phyloP scores from a whole-genome alignment of 352 stramenopile species.

The Globisporangium parvum region DNA sequence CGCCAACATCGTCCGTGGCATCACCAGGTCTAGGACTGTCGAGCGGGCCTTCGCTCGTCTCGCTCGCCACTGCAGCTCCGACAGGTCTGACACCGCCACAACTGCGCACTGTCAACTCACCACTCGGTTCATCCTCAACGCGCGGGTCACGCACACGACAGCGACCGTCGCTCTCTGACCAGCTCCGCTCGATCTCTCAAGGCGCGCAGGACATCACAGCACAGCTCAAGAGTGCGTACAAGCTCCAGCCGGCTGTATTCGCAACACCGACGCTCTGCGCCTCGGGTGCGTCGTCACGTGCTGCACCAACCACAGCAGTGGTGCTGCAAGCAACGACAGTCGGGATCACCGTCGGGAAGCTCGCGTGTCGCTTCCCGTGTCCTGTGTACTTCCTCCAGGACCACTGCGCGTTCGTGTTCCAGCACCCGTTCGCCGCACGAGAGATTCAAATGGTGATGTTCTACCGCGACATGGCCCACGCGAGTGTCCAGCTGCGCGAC shows the following conservation, averaged over 20 bases:
- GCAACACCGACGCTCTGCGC: background rate
- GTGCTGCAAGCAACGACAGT: slow-evolving; percentile 46
- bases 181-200: slow-evolving; percentile 54
- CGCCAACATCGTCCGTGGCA: background rate
- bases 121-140: background rate
- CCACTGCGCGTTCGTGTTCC: slow-evolving; percentile 62
- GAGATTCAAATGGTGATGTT: slow-evolving; percentile 75
- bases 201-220: slow-evolving; percentile 40
- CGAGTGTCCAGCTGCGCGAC: slow-evolving; percentile 31
- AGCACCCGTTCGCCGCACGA: slow-evolving; percentile 61
- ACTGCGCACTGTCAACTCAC: background rate
- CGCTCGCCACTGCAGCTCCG: background rate
- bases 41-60: background rate
- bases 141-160: slow-evolving; percentile 2
- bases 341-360: slow-evolving; percentile 37
- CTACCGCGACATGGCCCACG: slow-evolving; percentile 60
- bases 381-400: slow-evolving; percentile 41
- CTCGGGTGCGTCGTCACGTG: no score
- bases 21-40: background rate
- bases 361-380: slow-evolving; percentile 60
- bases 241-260: slow-evolving; percentile 18
- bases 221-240: slow-evolving; percentile 39
- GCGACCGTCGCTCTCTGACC: slow-evolving; percentile 52
- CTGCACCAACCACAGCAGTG: background rate
- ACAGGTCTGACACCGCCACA: background rate